A percentile compares a stretch with the other conserved stretches of the same genome.
phyloP scores from a whole-genome alignment of 2,329 filamentous ascomycete species.

The Paecilomyces variotii region DNA sequence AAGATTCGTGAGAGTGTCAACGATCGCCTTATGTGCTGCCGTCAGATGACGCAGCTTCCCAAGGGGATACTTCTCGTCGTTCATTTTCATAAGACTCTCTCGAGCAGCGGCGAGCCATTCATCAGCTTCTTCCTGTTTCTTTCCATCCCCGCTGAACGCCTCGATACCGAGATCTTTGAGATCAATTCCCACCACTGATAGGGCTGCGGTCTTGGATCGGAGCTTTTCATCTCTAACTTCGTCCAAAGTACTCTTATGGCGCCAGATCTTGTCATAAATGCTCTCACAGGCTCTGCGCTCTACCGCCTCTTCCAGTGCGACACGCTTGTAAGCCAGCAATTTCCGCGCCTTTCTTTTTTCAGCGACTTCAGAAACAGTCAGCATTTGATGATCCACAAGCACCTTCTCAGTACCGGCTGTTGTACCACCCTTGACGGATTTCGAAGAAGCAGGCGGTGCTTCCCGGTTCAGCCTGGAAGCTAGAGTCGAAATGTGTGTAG shows the following conservation, averaged over 20 bases:
- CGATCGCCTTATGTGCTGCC: conserved; percentile 84
- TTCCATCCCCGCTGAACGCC: conserved; percentile 52
- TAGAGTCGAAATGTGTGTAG: conserved; percentile 75
- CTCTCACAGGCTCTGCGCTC: conserved; percentile 79
- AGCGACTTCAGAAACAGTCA: conserved; percentile 76
- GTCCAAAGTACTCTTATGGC: conserved; percentile 84
- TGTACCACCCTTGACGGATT: conserved; percentile 49
- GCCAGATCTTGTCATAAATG: conserved; percentile 81
- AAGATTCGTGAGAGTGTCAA: conserved; percentile 67
- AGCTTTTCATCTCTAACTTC: conserved; percentile 92
- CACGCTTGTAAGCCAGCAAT: conserved; percentile 67
- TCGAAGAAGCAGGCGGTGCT: conserved; percentile 49
- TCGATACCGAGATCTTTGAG: conserved; percentile 77
- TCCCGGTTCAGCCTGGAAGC: conserved; percentile 67
- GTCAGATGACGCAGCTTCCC: conserved; percentile 88
- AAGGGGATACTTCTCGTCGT: conserved; percentile 75
- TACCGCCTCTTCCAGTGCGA: conserved; percentile 79
- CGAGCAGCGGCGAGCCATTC: conserved; percentile 64
- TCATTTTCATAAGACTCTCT: conserved; percentile 69
- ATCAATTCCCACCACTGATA: conserved; percentile 86
- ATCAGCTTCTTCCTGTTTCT: conserved; percentile 60
- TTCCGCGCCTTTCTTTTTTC: conserved; percentile 71
- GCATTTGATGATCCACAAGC: conserved; percentile 69
- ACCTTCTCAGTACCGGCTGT: conserved; percentile 27
- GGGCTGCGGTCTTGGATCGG: conserved; percentile 83